Conservation (phyloP, 192 early-diverging fungal species). For the Rhizoclosmatium sp. region DNA sequence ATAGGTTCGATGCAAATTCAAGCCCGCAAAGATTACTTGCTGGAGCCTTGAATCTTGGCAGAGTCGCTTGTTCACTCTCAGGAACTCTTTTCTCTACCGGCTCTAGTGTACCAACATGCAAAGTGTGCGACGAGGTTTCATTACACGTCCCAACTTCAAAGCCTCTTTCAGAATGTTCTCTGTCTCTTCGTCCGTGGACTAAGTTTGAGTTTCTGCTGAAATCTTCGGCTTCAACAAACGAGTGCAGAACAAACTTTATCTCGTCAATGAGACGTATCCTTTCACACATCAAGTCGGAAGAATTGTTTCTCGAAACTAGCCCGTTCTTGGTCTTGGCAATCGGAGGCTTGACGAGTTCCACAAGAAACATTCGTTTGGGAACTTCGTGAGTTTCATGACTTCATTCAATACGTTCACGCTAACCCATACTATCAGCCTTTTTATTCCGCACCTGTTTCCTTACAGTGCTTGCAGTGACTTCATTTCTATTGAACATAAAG, state of each 20-base stretch:
- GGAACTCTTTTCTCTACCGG: background rate
- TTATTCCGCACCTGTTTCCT: constrained; percentile 26
- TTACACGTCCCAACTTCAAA: background rate
- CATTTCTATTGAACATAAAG: constrained; percentile 12
- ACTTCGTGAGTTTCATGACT: constrained; percentile 15
- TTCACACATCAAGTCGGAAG: background rate
- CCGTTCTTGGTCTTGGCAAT: background rate
- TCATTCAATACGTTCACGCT: background rate
- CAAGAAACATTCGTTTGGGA: background rate
- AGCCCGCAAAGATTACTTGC: background rate
- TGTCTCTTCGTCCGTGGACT: constrained; percentile 20
- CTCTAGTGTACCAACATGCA: background rate
- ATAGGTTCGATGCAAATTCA: background rate
- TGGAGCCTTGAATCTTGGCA: background rate
- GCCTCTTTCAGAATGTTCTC: background rate
- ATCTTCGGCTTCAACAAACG: background rate
- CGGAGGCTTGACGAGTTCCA: constrained; percentile 19
- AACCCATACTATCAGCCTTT: background rate
- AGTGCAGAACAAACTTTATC: background rate
- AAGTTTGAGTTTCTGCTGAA: constrained; percentile 30
- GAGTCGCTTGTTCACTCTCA: constrained; percentile 18
- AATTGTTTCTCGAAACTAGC: constrained; percentile 8
- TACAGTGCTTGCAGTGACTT: constrained; percentile 17
- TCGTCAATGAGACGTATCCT: background rate
- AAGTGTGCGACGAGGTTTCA: too few species aligned